A percentile compares a stretch with the other conserved stretches of the same genome.
Conservation (phyloP, 139 green algal genomes). For the Chlamydomonas schloesseri region DNA sequence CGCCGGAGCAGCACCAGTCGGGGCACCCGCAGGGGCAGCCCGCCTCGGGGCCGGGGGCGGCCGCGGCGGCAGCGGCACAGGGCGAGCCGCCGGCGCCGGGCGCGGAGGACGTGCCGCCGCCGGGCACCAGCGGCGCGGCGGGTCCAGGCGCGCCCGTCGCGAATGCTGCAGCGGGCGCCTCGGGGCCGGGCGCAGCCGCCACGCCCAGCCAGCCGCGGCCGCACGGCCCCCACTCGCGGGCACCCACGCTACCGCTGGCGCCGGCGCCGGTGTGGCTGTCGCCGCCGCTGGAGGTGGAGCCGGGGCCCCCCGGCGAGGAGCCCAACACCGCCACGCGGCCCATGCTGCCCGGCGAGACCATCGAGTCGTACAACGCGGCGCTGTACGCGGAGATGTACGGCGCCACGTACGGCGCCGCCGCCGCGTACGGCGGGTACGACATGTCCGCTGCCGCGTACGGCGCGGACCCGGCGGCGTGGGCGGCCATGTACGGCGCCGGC, state of each 20-base stretch:
- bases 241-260: not conserved
- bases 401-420: not conserved
- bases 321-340: not conserved
- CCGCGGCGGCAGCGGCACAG: not conserved
- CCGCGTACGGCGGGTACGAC: constrained; percentile 8
- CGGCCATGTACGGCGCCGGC: not conserved
- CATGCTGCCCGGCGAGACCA: constrained; percentile 10
- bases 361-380: constrained; percentile 8
- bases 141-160: too few species aligned
- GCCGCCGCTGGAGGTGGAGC: constrained; percentile 1
- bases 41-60: not conserved
- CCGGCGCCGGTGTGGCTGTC: constrained; percentile 33
- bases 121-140: too few species aligned
- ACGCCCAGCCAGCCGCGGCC: too few species aligned
- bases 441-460: constrained; percentile 5
- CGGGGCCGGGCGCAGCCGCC: too few species aligned
- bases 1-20: not conserved
- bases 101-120: too few species aligned
- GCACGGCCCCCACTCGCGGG: too few species aligned
- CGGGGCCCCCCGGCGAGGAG: constrained; percentile 13
- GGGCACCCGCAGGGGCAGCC: not conserved
- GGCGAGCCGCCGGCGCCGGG: not conserved
- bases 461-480: constrained; percentile 19
- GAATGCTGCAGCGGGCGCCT: too few species aligned
- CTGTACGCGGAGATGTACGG: not conserved